Evolutionary conservation across 73 alveolate genomes (phyloP), one percentile per base, ranked within the genome.

Genomic region (Paramecium caudatum): DNA sequence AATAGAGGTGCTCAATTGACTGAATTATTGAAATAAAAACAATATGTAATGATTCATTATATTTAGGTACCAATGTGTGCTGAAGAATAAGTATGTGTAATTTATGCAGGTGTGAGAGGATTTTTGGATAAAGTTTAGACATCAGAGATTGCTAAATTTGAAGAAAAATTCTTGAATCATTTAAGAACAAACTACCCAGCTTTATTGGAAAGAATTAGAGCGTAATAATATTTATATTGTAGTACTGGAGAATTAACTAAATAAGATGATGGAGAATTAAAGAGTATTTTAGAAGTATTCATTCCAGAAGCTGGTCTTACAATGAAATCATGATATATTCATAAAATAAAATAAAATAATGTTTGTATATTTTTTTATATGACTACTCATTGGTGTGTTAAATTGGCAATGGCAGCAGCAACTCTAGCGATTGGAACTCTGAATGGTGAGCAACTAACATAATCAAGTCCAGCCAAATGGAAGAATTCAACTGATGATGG

Each of bases 61-160:
- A 30, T 33, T 33, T 65, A 65, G 84, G 84, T 69, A 19, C 92
- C 99, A 16, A 95, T 97, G 98, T 91, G 94, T 36, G 98, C 98
- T 46, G 98, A 97, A 61, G 99, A 97, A 93, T 96, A 96, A 94
- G 98, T 97, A 61, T 93, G 97, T 91, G 95, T 97, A 43, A 94
- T 97, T 62, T 97, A 93, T 91, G 98, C 99, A 34, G 99, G 99
- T 90, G 98, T 97, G 61, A 95, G 97, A 41, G 99, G 99, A 27
- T 97, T 90, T 95, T 92, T 97, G 45, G 99, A 97, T 92, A 95
- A 93, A 92, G 95, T 95, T 30, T 81, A 48, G 47, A 96, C 99
- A 82, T 80, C 95, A 10, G 98, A 95, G 81, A 94, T 96, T 63
- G 95, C 92, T n/a, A 96, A 93, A 82, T 96, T 96, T 94, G 98